phyloP scores from a whole-genome alignment of 768 basidiomycete genomes.

The Pleurotus djamor region DNA sequence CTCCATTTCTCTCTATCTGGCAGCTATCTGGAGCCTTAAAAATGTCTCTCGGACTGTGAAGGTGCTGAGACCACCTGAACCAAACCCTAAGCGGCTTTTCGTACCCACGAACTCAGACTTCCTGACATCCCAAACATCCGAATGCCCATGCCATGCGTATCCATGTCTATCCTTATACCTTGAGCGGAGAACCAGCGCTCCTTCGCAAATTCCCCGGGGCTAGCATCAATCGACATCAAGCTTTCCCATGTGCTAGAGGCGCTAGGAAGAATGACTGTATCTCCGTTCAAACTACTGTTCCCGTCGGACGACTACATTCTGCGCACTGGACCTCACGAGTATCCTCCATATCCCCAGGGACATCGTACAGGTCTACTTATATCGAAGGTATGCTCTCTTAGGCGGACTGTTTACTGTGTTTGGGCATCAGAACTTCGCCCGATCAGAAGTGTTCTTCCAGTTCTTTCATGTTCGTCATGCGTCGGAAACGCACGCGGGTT shows the following conservation, averaged over 20 bases:
- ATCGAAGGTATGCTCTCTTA: neutral
- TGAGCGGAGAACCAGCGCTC: too few species aligned
- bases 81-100: neutral
- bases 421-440: neutral
- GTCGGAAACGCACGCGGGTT: neutral
- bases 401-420: neutral
- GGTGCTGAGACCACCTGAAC: neutral
- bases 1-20: neutral
- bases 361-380: too few species aligned
- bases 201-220: neutral
- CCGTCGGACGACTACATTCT: too few species aligned
- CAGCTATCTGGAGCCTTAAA: neutral
- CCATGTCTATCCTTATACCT: neutral
- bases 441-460: neutral
- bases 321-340: too few species aligned
- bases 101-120: neutral
- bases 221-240: neutral
- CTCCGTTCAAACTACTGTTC: too few species aligned
- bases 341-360: neutral
- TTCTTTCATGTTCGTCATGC: neutral
- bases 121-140: neutral
- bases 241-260: too few species aligned
- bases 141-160: neutral
- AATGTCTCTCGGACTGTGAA: neutral
- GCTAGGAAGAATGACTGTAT: too few species aligned